Base-by-base conservation (phyloP, 768 basidiomycete species). In the Calvatia gigantea region DNA sequence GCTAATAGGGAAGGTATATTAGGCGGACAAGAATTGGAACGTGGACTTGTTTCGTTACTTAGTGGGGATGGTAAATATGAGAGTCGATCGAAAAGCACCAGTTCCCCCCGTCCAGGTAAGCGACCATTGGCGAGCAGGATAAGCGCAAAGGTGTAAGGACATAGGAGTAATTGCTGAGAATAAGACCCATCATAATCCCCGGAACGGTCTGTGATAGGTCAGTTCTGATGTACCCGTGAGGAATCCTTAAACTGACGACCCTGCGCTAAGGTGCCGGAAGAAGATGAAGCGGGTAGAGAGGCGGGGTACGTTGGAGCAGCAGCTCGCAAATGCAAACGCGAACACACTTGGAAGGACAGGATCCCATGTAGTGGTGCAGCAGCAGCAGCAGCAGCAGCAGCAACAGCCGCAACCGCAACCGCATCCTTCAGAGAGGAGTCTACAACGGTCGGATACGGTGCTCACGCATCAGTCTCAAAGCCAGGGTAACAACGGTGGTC, bases 251-350 rank as follows among this genome's bases (percentile, higher is more conserved):
- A 35, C 50, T 23, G 29, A 37, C 6, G 50, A 21, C 37, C 35
- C 27, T 50, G 6, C 58, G n/a, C n/a, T n/a, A n/a, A 86, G 85
- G 46, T 90, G 89, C 69, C 81, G 89, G 49, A 91, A 91, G 69
- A 90, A 91, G 69, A 89, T 90, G 87, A 91, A 91, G 70, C 82
- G 89, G 1, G 86, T 89, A 47, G 89, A 91, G 64, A 74, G 87
- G 19, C 75, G 88, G 6, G 87, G 85, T 6, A 88, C 86, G 8
- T 67, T 86, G 2, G 86, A 86, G 52, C 65, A 59, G 12, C 73
- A 73, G 58, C 62, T 58, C 19, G 59, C 64, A 3, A 52, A 52
- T 32, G 57, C 55, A n/a, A 54, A 54, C 35, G 57, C 55, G 21
- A 61, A 58, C 14, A 39, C 59, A 7, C 58, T 62, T 7, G 52